Evolutionary conservation across 306 rosid genomes (phyloP), one percentile per base, ranked within the genome.

Genomic region (Fragaria vesca): DNA sequence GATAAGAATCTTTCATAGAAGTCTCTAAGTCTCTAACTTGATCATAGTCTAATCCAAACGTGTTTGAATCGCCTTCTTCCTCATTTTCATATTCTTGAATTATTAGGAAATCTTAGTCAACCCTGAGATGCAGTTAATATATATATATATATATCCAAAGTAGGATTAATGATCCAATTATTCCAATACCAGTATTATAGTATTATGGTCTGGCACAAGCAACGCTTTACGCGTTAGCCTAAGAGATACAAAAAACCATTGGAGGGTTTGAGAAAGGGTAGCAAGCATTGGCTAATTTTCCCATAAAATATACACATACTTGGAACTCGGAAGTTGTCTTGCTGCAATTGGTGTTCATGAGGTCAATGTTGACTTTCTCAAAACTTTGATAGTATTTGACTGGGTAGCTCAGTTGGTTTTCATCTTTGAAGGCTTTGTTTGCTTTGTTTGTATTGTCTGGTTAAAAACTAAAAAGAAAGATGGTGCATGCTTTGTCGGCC

Each of bases 401-500:
- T 69, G 11, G 51, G n/a, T 38, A 5, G 36, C 46, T 69, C 57
- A 69, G 73, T 46, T 69, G 21, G 74, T 69, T 43, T 24, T 51
- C 73, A 69, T 24, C 74, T 70, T 9, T 28, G 74, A 15, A 15
- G 36, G 12, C 34, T 20, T 43, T 68, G 8, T 12, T 30, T 62
- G 68, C n/a, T 30, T 62, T 51, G 75, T 71, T 50, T 60, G 48
- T 21, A 13, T 62, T 62, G 11, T 30, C 3, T 62, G 10, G 21
- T 75, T 2, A 30, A 34, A 52, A 73, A 79, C 57, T 5, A 30
- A 51, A 62, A 71, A n/a, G 54, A 42, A 48, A 48, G 34, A 45
- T 21, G 32, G 21, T 71, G 77, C 77, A 70, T 69, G 82, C 83
- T 75, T 83, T 74, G 80, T 83, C 86, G 80, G 82, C 82, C 77